phyloP scores from a whole-genome alignment of 2,329 filamentous ascomycete genomes.

The Cladosporium sp. region DNA sequence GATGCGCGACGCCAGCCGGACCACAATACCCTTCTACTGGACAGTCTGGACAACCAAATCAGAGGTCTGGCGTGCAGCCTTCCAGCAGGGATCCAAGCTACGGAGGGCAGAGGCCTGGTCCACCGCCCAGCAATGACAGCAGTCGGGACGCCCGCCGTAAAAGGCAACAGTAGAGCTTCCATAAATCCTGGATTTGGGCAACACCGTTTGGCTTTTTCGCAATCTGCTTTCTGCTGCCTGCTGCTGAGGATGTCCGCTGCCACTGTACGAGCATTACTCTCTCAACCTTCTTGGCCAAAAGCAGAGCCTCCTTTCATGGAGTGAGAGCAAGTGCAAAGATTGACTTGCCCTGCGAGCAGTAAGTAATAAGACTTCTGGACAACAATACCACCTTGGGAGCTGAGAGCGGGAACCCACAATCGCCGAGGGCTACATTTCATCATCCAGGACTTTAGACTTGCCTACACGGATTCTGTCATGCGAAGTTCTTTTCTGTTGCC shows the following conservation, averaged over 20 bases:
- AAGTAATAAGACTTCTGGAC: not conserved
- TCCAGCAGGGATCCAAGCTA: not conserved
- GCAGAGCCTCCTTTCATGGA: conserved; percentile 6
- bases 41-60: not conserved
- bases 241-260: not conserved
- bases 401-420: too few species aligned
- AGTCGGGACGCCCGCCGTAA: conserved; percentile 4
- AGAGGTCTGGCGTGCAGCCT: conserved; percentile 5
- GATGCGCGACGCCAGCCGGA: conserved; percentile 9
- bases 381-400: too few species aligned
- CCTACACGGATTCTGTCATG: too few species aligned
- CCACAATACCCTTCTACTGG: conserved; percentile 2
- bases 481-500: too few species aligned
- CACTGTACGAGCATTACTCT: not conserved
- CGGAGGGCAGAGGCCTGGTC: conserved; percentile 2
- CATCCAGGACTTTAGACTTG: too few species aligned
- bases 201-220: not conserved
- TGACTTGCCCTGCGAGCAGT: conserved; percentile 7
- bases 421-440: too few species aligned
- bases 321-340: conserved; percentile 5
- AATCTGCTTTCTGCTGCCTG: not conserved
- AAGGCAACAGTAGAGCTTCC: not conserved
- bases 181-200: not conserved
- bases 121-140: conserved; percentile 3
- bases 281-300: not conserved